Evolutionary conservation across 208 protist species (phyloP).

Genomic region (Crithidia fasciculata): DNA sequence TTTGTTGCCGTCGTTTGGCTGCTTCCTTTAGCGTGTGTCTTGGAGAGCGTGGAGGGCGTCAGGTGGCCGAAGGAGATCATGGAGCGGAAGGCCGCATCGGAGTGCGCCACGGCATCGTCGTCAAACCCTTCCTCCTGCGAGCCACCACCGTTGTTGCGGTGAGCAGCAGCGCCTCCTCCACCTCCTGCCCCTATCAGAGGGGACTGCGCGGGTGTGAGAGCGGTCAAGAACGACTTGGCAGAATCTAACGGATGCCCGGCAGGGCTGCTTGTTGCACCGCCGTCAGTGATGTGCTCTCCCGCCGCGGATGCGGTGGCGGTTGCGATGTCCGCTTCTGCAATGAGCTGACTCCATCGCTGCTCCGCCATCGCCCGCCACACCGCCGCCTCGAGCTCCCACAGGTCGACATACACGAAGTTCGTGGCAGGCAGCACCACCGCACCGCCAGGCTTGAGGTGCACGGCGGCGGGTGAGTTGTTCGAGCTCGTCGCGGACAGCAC

Average conservation of each 20-base stretch:
- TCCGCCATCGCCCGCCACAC: conserved; percentile 24
- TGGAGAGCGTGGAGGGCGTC: neutral
- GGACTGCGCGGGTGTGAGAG: neutral
- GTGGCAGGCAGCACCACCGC: neutral
- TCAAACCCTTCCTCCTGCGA: neutral
- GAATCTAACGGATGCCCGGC: too few relatives aligned
- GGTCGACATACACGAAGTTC: conserved; percentile 22
- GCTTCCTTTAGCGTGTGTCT: neutral
- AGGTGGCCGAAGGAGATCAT: conserved; percentile 19
- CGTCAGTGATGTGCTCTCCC: neutral
- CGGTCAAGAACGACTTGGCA: neutral
- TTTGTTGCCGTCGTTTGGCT: neutral
- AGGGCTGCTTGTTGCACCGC: neutral
- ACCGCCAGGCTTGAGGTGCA: conserved; percentile 6
- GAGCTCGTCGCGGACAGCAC: neutral
- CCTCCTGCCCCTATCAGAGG: neutral
- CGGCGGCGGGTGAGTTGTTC: conserved; percentile 6
- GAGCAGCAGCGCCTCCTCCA: neutral
- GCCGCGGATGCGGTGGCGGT: neutral
- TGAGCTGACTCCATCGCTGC: conserved; percentile 15
- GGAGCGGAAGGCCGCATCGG: neutral
- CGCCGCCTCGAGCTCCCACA: conserved; percentile 22
- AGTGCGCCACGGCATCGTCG: neutral
- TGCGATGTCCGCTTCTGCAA: neutral
- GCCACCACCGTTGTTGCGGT: neutral